phyloP scores from a whole-genome alignment of 2,329 filamentous ascomycete species.

The Fonsecaea pedrosoi region DNA sequence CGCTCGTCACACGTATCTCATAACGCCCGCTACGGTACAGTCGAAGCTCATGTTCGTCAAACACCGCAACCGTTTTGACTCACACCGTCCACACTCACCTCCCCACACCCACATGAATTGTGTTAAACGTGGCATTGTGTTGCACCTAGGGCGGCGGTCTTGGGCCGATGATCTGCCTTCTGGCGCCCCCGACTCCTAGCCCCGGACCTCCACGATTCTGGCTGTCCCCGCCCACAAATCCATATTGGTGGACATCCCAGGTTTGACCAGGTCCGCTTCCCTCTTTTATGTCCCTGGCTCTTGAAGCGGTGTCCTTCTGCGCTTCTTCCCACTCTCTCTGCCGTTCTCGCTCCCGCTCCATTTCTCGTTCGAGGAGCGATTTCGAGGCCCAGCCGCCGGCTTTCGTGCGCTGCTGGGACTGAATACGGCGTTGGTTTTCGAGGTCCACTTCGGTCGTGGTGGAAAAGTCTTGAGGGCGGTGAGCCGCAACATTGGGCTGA shows the following conservation, averaged over 20 bases:
- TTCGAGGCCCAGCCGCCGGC: slow-evolving; percentile 68
- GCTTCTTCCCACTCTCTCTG: slow-evolving; percentile 70
- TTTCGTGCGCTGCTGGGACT: slow-evolving; percentile 63
- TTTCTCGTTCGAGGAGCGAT: slow-evolving; percentile 68
- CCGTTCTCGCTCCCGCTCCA: slow-evolving; percentile 70
- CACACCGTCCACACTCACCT: neutral
- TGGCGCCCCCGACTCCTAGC: slow-evolving; percentile 61
- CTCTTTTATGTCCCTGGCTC: slow-evolving; percentile 54
- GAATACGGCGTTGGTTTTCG: slow-evolving; percentile 61
- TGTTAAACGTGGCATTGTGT: neutral
- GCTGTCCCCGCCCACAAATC: slow-evolving; percentile 67
- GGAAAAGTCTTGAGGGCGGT: slow-evolving; percentile 54
- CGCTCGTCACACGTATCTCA: neutral
- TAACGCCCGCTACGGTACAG: neutral
- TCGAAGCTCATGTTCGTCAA: neutral
- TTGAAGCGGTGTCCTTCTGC: slow-evolving; percentile 59
- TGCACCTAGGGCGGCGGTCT: slow-evolving; percentile 52
- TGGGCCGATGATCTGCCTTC: slow-evolving; percentile 69
- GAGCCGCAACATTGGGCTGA: slow-evolving; percentile 48
- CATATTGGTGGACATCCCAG: slow-evolving; percentile 69
- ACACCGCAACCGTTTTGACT: neutral
- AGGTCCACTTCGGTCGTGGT: slow-evolving; percentile 62
- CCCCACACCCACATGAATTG: neutral
- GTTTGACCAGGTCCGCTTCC: slow-evolving; percentile 57
- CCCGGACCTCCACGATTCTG: slow-evolving; percentile 62